Evolutionary conservation across 768 basidiomycete species (phyloP), one percentile per base, ranked within the genome.

Genomic region (Boletus reticulatus): DNA sequence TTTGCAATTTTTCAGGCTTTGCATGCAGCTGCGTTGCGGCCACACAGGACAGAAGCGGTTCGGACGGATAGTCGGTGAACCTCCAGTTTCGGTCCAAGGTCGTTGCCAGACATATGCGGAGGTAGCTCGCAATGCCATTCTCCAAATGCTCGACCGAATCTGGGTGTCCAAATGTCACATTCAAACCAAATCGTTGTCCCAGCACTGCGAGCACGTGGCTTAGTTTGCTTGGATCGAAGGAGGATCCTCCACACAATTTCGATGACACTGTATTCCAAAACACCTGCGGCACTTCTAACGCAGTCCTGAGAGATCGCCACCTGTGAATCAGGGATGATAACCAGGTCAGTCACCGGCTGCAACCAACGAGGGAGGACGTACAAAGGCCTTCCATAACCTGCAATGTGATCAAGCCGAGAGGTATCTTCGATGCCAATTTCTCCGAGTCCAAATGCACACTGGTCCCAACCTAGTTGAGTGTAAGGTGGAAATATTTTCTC

Each of bases 391-490:
- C 53, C 46, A 11, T 42, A 55, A 6, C 50, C 32, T 12, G 17
- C 20, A 13, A 62, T 54, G 38, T 48, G 59, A 13, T 12, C 3
- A 1, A 58, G 2, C 11, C 22, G 22, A 17, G 60, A 43, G 6
- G 54, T 20, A 19, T 58, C 17, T 8, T 62, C 49, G 6, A 45
- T 7, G 12, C 31, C n/a, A 8, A 52, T n/a, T 8, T 45, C 32
- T 17, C 19, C 41, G 0, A 56, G 41, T 1, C 6, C 11, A 14
- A 3, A 1, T 3, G 63, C 59, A 17, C 7, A 6, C 6, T 61
- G 63, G n/a, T 65, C 63, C 63, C 63, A 64, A 29, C 59, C 59
- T 0, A 64, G 44, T n/a, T 44, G 50, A 0, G 53, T 58, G 27
- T 52, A 55, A 20, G 62, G 50, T 1, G 20, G 43, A 22, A 63